Evolutionary conservation across 1,139 yeast genomes (phyloP).

Genomic region (Martiniozyma asiatica): DNA sequence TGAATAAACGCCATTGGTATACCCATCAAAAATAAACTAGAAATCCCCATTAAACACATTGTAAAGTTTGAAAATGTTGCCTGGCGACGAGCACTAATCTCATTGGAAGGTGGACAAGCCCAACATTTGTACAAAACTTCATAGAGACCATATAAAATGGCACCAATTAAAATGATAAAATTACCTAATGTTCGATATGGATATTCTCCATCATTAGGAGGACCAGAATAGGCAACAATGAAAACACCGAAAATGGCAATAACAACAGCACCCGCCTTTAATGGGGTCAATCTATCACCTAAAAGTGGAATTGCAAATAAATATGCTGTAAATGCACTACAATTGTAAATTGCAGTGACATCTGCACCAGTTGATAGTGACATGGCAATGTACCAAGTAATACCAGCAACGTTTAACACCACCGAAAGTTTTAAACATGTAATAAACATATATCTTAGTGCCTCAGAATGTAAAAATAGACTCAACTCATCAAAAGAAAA

Average conservation of each 20-base stretch:
- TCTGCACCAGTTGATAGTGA: constrained; percentile 73
- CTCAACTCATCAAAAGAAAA: constrained; percentile 26
- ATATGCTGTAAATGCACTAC: constrained; percentile 82
- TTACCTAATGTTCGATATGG: constrained; percentile 66
- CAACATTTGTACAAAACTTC: constrained; percentile 72
- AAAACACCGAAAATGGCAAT: constrained; percentile 68
- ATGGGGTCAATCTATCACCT: constrained; percentile 50
- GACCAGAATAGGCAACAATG: constrained; percentile 65
- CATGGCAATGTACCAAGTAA: constrained; percentile 82
- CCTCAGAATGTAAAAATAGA: constrained; percentile 30
- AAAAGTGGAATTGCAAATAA: constrained; percentile 71
- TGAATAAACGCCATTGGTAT: constrained; percentile 39
- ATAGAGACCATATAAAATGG: constrained; percentile 71
- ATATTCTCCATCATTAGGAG: constrained; percentile 21
- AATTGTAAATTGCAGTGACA: constrained; percentile 82
- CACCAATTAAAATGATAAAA: constrained; percentile 62
- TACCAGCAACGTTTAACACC: constrained; percentile 64
- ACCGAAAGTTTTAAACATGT: constrained; percentile 36
- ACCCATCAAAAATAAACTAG: constrained; percentile 42
- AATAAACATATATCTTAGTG: constrained; percentile 36
- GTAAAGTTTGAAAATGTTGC: constrained; percentile 46
- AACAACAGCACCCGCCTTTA: constrained; percentile 57
- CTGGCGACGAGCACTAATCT: constrained; percentile 42
- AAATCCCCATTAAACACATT: constrained; percentile 47
- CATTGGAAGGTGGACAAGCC: constrained; percentile 59